phyloP scores from a whole-genome alignment of 2,329 filamentous ascomycete species.

The Arthrinium puccinioides region DNA sequence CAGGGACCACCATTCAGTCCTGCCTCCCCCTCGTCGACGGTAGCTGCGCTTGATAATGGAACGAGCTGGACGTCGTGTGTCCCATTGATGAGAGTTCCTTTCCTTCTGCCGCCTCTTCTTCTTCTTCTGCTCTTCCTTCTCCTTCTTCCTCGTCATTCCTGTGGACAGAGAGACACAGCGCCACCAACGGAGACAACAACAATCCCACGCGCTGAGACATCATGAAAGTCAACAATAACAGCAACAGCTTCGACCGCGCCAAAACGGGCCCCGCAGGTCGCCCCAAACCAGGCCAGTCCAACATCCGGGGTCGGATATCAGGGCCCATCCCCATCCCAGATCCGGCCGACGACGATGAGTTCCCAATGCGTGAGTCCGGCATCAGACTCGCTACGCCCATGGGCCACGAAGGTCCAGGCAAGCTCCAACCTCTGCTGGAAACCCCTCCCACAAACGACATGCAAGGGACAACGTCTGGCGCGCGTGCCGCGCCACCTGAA shows the following conservation, averaged over 20 bases:
- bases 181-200: no score
- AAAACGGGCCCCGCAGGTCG: constrained; percentile 25
- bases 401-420: constrained; percentile 18
- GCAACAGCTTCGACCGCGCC: no score
- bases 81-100: neutral
- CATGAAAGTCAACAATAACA: constrained; percentile 34
- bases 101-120: neutral
- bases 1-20: neutral
- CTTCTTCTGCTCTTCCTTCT: no score
- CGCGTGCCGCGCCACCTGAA: constrained; percentile 12
- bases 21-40: neutral
- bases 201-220: no score
- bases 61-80: constrained; percentile 2
- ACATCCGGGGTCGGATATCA: constrained; percentile 53
- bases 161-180: no score
- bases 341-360: constrained; percentile 44
- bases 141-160: no score
- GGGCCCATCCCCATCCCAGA: constrained; percentile 50
- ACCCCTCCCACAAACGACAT: constrained; percentile 13
- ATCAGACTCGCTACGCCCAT: constrained; percentile 26
- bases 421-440: constrained; percentile 11
- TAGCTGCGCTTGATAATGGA: constrained; percentile 1
- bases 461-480: constrained; percentile 8
- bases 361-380: constrained; percentile 40
- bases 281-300: constrained; percentile 29